Base-by-base conservation (phyloP, 352 stramenopile species). In the Phytophthora capsici region DNA sequence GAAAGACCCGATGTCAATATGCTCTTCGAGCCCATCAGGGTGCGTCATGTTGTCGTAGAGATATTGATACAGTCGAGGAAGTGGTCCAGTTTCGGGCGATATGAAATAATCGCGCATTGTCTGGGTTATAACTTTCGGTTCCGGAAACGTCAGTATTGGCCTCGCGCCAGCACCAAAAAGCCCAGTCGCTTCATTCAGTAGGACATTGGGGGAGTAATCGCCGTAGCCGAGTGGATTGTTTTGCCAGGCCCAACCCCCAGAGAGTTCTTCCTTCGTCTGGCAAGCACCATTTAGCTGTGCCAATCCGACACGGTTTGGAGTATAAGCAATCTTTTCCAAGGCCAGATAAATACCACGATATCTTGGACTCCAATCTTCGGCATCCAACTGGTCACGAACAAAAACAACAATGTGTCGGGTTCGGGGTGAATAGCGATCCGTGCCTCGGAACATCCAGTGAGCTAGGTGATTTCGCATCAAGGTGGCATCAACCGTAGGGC, bases 381-480 rank as follows among this genome's bases (percentile, higher is more conserved):
- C 37, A 49, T 63, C 59, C 9, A 78, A 45, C 10, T 36, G 9
- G 30, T 88, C 70, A 30, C 70, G 69, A 46, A 88, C 71, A 49
- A 86, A 91, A 9, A 91, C 60, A 5, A 82, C 80, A 30, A 86
- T 48, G 48, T 88, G 83, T 17, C 73, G 69, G 2, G 78, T 85
- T 3, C 78, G 77, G 0, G 83, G 80, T 1, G 77, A 88, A 63
- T 89, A 89, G 4, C 83, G 74, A 13, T 75, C 71, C n/a, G 83
- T 90, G 17, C 64, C 56, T 12, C 83, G 83, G 30, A 80, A 91
- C 61, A 91, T 62, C 80, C 78, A 88, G 32, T 91, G 83, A 20
- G 83, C 83, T 8, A 91, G 57, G 47, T 91, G 83, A 57, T 91
- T 91, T 13, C 80, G 74, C 36, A 91, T 69, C 26, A 91, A 64